These are phyloP conservation scores for Zygosaccharomyces sapae DNA, from an alignment of 1,139 yeast genomes.

Conservation along the genomic window DNA sequence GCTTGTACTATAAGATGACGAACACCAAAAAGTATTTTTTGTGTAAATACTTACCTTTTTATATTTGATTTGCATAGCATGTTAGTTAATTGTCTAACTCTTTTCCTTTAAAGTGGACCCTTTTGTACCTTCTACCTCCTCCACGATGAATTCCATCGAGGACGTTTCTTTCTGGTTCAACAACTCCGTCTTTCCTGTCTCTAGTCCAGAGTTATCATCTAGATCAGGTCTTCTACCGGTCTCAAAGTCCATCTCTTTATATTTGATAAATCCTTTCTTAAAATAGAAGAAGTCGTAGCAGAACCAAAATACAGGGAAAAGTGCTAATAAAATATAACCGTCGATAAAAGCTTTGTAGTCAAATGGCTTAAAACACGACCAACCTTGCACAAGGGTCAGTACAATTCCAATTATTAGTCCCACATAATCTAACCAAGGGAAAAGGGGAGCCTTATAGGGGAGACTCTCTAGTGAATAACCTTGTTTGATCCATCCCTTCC, in stretches of 20 bases:
- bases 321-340: slow-evolving; percentile 44
- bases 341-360: slow-evolving; percentile 59
- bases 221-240: slow-evolving; percentile 41
- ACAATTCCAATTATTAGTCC: slow-evolving; percentile 51
- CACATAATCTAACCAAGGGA: slow-evolving; percentile 50
- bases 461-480: slow-evolving; percentile 47
- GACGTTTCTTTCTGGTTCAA: not conserved
- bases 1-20: slow-evolving; percentile 8
- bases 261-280: slow-evolving; percentile 39
- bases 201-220: slow-evolving; percentile 62
- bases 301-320: slow-evolving; percentile 29
- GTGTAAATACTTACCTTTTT: too few relatives aligned
- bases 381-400: slow-evolving; percentile 62
- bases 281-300: slow-evolving; percentile 33
- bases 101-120: not conserved
- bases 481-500: slow-evolving; percentile 48
- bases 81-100: not conserved
- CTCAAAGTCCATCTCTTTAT: slow-evolving; percentile 50
- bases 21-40: too few relatives aligned
- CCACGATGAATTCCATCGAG: not conserved
- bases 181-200: slow-evolving; percentile 43
- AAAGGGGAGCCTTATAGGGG: slow-evolving; percentile 51
- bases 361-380: slow-evolving; percentile 62
- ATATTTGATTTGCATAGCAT: not conserved
- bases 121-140: not conserved